Conservation (phyloP, 257 asterid genomes). For the Voacanga thouarsii region DNA sequence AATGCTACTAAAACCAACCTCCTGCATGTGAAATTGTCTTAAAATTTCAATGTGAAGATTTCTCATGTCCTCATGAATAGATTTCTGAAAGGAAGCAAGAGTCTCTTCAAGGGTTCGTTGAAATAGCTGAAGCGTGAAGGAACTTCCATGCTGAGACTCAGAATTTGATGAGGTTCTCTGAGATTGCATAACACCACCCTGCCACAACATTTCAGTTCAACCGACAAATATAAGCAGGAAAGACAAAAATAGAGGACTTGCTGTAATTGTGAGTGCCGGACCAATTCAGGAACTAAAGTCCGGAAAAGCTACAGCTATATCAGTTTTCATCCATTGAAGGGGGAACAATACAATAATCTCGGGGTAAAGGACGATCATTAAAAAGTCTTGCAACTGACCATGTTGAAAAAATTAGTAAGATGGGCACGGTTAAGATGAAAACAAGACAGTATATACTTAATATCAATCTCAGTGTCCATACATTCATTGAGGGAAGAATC, state of each 20-base stretch:
- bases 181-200: conserved; percentile 60
- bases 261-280: not conserved
- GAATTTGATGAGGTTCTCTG: conserved; percentile 39
- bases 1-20: conserved; percentile 44
- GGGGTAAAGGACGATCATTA: not conserved
- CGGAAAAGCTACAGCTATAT: not conserved
- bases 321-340: not conserved
- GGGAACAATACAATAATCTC: not conserved
- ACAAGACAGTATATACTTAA: conserved; percentile 13
- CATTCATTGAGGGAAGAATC: conserved; percentile 50
- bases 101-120: conserved; percentile 91
- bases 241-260: conserved; percentile 1
- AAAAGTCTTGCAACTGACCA: not conserved
- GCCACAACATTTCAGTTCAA: conserved; percentile 23
- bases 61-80: conserved; percentile 90
- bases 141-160: conserved; percentile 68
- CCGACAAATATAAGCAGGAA: not conserved
- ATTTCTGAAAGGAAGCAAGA: conserved; percentile 72
- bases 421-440: not conserved
- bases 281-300: not conserved
- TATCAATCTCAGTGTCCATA: conserved; percentile 31
- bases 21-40: conserved; percentile 90
- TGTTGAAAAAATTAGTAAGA: not conserved
- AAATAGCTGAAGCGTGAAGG: conserved; percentile 87
- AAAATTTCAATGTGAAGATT: conserved; percentile 84